Base-by-base conservation (phyloP, 1,284 basidiomycete genomes). In the Erythrobasidium hasegawianum region DNA sequence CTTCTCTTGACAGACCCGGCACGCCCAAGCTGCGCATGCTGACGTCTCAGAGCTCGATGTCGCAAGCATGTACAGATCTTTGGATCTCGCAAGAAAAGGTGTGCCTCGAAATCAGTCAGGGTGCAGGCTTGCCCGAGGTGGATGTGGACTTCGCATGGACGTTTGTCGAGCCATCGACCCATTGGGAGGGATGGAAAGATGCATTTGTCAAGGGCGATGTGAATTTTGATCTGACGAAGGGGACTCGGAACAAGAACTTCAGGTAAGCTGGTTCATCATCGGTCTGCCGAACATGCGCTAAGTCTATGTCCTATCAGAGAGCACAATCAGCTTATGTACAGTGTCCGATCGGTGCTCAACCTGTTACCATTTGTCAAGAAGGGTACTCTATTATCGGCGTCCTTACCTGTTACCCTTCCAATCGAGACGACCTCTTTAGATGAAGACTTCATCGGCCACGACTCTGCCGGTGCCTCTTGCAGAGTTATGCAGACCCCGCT, bases 181-280 rank as follows among this genome's bases (percentile, higher is more conserved):
- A 60, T 16, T 60, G 59, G 59, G 20, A 13, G 33, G 24, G n/a
- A n/a, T 60, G 59, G 59, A 47, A 47, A 47, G 43, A 47, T 47
- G 22, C 43, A 47, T 47, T 18, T 16, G 43, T 47, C n/a, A 47
- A 47, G 8, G 43, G 43, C 16, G 43, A 47, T 24, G 43, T 47
- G 5, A n/a, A 47, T n/a, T 47, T 18, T 14, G 22, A 24, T 24
- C 43, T 47, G 4, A n/a, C n/a, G 22, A 20, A 53, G 50, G 50
- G 50, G 20, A 53, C 50, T 8, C n/a, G 50, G 7, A 29, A 22
- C 50, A 53, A 53, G 50, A 53, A 53, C 50, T 53, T 53, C 50
- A 22, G 50, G 50, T 27, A 29, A 16, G 50, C 26, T 20, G n/a
- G n/a, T n/a, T n/a, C n/a, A n/a, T n/a, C 14, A 10, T 11, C 49